Base-by-base conservation (phyloP, 345 rosid species). In the Corchorus olitorius region DNA sequence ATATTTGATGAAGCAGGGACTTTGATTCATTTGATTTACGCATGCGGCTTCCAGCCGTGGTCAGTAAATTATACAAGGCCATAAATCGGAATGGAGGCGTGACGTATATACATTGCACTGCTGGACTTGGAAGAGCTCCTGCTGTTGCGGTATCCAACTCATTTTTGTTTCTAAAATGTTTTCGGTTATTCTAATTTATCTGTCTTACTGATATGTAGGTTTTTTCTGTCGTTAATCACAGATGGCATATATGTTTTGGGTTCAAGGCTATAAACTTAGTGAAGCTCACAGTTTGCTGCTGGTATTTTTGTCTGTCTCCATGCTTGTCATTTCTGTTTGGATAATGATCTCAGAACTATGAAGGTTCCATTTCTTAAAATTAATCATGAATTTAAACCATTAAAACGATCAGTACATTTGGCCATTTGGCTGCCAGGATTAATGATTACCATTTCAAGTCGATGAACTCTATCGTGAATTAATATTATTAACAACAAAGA, bases 91-190 rank as follows among this genome's bases (percentile, higher is more conserved):
- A 92, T 88, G 98, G 94, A 73, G 98, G 98, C 72, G 91, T 93
- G 52, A 81, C 98, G 7, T 96, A 96, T 78, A 76, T 96, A 63
- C 99, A 96, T 87, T 96, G 99, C 81, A 96, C 99, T 59, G 99
- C 99, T 68, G 98, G 99, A 73, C 83, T 96, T 41, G 99, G 99
- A 85, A 87, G 99, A 84, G 99, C 99, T 77, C 98, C 99, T 80
- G 97, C 92, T 76, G 88, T 81, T 80, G 92, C 92, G 87, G 99
- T 93, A 92, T 83, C 87, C 72, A 80, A 63, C 49, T 53, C 66
- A 75, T 34, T 82, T 65, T 75, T 15, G 17, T 65, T 65, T 77
- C 50, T 55, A 48, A 64, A 75, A 64, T 50, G 17, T 74, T 64
- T 19, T 33, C 16, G 22, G 22, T 53, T 53, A 13, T 54, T 53